Evolutionary conservation across 441 rosid genomes (phyloP), one percentile per base, ranked within the genome.

Genomic region (Erodium chrysanthum): DNA sequence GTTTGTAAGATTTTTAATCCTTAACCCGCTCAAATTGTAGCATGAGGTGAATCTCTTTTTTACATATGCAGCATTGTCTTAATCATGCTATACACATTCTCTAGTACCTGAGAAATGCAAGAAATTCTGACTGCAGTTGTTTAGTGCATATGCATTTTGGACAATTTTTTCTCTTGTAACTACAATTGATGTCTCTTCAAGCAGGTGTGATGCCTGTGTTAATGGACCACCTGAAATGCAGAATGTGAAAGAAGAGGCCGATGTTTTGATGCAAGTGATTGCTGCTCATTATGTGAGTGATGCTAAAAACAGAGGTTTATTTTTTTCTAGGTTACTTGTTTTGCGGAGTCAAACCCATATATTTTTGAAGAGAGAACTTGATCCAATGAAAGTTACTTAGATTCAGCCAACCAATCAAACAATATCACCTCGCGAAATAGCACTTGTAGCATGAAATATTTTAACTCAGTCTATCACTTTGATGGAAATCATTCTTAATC

Each of bases 131-230:
- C 12, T 37, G 7, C 42, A 37, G 42, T 37, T 37, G 35, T 2
- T 31, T 37, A 37, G 42, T 37, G 42, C 42, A 37, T 37, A 37
- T 37, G 42, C 7, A 37, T 8, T 37, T 37, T 6, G 15, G 25
- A 27, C n/a, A 22, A 22, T 7, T 27, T 22, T 22, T 68, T 8
- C 25, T 66, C 71, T 35, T 29, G 66, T 42, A 48, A 22, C 22
- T 69, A 23, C 20, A 63, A 29, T 64, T 54, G 22, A 59, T 54
- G 10, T 37, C 50, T 76, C 29, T 40, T 60, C 69, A 50, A 66
- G 71, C 86, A 90, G 96, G 83, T 92, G 98, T 64, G 98, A 92
- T 75, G 80, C 85, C 67, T 92, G 98, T 74, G 80, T 76, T 65
- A 31, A 77, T 44, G 96, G 92, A 70, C 85, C 93, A 65, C 92